Percentiles rank a stretch among this genome's conserved stretches.
phyloP scores from a whole-genome alignment of 2,329 filamentous ascomycete genomes.

The Ilyonectria robusta region DNA sequence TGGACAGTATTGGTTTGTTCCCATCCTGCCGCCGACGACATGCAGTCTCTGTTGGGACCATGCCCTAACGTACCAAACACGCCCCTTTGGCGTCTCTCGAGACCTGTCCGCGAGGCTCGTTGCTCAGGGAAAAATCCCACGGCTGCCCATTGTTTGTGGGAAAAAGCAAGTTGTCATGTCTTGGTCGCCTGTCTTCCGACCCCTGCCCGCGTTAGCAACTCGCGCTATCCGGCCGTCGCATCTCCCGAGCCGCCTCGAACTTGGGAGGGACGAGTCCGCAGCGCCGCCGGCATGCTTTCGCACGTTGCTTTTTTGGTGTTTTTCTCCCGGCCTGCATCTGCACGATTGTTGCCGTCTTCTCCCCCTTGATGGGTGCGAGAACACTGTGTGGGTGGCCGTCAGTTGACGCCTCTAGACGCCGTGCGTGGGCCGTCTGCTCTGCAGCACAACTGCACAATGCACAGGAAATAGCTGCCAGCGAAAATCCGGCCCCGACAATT shows the following conservation, averaged over 20 bases:
- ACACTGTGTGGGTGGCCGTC: constrained; percentile 24
- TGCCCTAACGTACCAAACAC: constrained; percentile 43
- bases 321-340: constrained; percentile 36
- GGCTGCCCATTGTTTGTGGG: constrained; percentile 33
- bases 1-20: constrained; percentile 12
- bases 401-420: constrained; percentile 15
- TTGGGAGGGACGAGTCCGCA: constrained; percentile 30
- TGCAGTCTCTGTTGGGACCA: constrained; percentile 39
- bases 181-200: constrained; percentile 16
- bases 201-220: constrained; percentile 33
- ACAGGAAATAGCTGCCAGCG: constrained; percentile 17
- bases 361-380: constrained; percentile 28
- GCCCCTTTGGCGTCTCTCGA: constrained; percentile 23
- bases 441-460: constrained; percentile 12
- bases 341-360: constrained; percentile 41
- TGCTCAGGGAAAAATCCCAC: constrained; percentile 27
- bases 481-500: constrained; percentile 19
- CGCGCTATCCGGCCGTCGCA: constrained; percentile 41
- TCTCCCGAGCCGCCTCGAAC: constrained; percentile 40
- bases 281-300: constrained; percentile 18
- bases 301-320: constrained; percentile 28
- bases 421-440: constrained; percentile 15
- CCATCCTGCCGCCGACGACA: constrained; percentile 27
- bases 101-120: constrained; percentile 16
- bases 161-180: constrained; percentile 38